Conservation (phyloP, 768 basidiomycete genomes). For the Rossbeevera mucosa region DNA sequence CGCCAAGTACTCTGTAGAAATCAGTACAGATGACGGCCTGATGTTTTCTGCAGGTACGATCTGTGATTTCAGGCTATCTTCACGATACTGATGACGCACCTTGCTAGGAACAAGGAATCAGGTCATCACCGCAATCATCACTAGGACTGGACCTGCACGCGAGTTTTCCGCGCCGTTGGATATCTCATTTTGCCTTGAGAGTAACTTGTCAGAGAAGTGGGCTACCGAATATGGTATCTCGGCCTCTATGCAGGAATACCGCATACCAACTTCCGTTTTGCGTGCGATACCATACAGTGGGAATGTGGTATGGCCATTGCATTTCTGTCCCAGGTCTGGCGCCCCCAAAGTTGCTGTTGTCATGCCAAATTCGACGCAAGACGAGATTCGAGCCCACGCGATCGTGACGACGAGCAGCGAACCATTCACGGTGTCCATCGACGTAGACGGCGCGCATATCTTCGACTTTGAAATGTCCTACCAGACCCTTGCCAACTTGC, state of each 20-base stretch:
- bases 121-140: not conserved
- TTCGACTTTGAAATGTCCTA: constrained; percentile 14
- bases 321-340: not conserved
- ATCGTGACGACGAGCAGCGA: constrained; percentile 8
- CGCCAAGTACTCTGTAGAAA: constrained; percentile 4
- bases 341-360: not conserved
- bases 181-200: not conserved
- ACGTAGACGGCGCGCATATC: constrained; percentile 1
- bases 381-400: constrained; percentile 1
- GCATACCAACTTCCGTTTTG: not conserved
- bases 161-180: constrained; percentile 1
- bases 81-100: not conserved
- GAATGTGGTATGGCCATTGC: not conserved
- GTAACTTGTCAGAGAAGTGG: constrained; percentile 4
- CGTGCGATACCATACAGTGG: not conserved
- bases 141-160: constrained; percentile 13
- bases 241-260: not conserved
- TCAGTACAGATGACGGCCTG: not conserved
- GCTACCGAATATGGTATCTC: not conserved
- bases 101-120: not conserved
- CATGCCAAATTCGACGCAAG: constrained; percentile 7
- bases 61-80: not conserved
- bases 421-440: constrained; percentile 3
- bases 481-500: constrained; percentile 6
- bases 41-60: constrained; percentile 1